These are phyloP conservation scores for Heliamphora exappendiculata DNA, from an alignment of 148 eudicot genomes.

Conservation along the genomic window DNA sequence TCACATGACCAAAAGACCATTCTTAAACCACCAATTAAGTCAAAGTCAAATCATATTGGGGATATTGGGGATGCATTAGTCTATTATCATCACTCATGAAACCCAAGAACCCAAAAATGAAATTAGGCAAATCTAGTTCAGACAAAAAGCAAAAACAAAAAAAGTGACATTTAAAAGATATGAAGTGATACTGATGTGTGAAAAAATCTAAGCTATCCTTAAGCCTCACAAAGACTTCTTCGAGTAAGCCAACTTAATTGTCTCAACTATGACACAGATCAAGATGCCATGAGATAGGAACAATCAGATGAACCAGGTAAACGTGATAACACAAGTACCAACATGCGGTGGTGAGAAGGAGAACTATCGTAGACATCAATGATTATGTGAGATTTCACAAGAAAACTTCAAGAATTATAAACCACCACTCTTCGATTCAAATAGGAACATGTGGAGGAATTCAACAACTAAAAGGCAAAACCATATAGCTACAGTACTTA, in stretches of 20 bases:
- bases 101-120: background rate
- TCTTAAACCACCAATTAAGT: too few species aligned
- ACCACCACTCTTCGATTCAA: background rate
- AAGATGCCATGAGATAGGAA: background rate
- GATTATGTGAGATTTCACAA: background rate
- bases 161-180: background rate
- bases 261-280: background rate
- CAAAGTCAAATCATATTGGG: too few species aligned
- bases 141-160: background rate
- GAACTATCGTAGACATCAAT: background rate
- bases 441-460: background rate
- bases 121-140: background rate
- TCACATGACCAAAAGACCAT: background rate
- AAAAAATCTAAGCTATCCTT: too few species aligned
- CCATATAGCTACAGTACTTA: conserved; percentile 24
- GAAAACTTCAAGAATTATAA: background rate
- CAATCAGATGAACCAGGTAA: background rate
- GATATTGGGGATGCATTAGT: too few species aligned
- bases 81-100: too few species aligned
- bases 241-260: background rate
- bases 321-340: background rate
- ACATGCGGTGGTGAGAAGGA: background rate
- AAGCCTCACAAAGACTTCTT: background rate
- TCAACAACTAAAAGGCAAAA: background rate
- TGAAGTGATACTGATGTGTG: background rate